phyloP scores from a whole-genome alignment of 768 basidiomycete species.

The Lactarius trivialis region DNA sequence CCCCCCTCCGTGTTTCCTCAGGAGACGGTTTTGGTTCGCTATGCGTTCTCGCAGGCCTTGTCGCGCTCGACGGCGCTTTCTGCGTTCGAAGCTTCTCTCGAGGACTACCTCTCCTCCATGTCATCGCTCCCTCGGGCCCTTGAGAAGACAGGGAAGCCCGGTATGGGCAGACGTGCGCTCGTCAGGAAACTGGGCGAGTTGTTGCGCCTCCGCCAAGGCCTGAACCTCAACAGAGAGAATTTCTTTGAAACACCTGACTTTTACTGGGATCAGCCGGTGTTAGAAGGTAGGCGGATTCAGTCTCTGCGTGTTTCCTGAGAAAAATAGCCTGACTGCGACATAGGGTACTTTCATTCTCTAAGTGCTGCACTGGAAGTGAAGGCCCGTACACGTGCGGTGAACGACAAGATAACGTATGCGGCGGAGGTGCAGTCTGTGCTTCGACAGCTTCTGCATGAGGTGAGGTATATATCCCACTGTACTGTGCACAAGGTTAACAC shows the following conservation, averaged over 20 bases:
- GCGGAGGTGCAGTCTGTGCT: constrained; percentile 87
- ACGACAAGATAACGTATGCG: constrained; percentile 90
- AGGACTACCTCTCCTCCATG: constrained; percentile 78
- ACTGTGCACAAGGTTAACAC: constrained; percentile 11
- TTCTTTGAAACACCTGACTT: constrained; percentile 87
- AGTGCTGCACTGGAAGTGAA: constrained; percentile 84
- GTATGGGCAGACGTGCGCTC: constrained; percentile 70
- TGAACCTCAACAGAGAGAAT: constrained; percentile 86
- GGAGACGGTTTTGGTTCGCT: constrained; percentile 76
- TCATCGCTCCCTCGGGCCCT: constrained; percentile 71
- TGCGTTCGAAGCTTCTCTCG: constrained; percentile 78
- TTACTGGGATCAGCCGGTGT: constrained; percentile 89
- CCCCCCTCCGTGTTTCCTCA: constrained; percentile 51
- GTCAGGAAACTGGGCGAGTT: constrained; percentile 91
- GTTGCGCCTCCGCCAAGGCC: constrained; percentile 85
- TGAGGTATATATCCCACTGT: not conserved
- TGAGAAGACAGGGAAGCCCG: constrained; percentile 75
- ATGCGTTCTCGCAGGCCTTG: constrained; percentile 87
- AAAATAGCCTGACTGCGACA: constrained; percentile 1
- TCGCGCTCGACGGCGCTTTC: constrained; percentile 85
- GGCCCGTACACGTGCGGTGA: constrained; percentile 70
- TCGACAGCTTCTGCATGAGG: constrained; percentile 43
- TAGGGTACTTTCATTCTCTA: constrained; percentile 79
- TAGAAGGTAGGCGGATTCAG: constrained; percentile 56
- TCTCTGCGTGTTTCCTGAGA: not conserved